Evolutionary conservation across 768 basidiomycete genomes (phyloP), one percentile per base, ranked within the genome.

Genomic region (Xerocomus brunneocitrinus): DNA sequence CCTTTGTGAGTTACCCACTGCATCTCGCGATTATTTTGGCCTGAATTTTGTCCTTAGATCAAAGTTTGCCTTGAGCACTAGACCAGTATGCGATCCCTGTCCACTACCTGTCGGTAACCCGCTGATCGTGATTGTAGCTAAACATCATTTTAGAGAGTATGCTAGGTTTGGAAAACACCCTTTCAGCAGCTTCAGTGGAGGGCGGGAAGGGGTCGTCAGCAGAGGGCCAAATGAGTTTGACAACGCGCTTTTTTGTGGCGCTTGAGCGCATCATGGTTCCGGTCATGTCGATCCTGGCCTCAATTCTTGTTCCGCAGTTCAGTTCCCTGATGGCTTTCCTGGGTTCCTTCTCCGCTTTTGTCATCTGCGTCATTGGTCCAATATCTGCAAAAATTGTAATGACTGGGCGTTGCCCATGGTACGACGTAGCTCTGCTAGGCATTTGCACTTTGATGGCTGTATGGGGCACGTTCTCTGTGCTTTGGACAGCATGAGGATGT

Each of bases 301-400:
- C 93, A 19, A 85, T 92, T 53, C 65, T 80, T 48, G 68, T 94
- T 22, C 92, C 92, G 5, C 80, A 89, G 50, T 95, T 95, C 69
- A 83, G 85, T 57, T 77, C 83, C 5, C 74, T 87, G 69, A 92
- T 94, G 89, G 89, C 91, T 1, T 89, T 97, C 68, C 74, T 98
- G 49, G 95, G 95, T 3, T 85, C 90, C n/a, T 91, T 92, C 67
- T 84, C 86, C 34, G 88, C 91, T 0, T 84, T 84, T 58, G 72
- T 84, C 62, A 77, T 91, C 24, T 89, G 87, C 56, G 79, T 89
- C 24, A 83, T 91, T 54, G 82, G 86, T 9, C 94, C 92, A 5
- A 74, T 95, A 36, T 73, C 80, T 25, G 87, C 87, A 5, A 89
- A 89, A 65, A 72, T 86, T 14, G 76, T 75, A 46, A 71, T 91